These are phyloP conservation scores for Symbiotaphrina buchneri DNA, from an alignment of 495 filamentous ascomycete species.

Conservation along the genomic window DNA sequence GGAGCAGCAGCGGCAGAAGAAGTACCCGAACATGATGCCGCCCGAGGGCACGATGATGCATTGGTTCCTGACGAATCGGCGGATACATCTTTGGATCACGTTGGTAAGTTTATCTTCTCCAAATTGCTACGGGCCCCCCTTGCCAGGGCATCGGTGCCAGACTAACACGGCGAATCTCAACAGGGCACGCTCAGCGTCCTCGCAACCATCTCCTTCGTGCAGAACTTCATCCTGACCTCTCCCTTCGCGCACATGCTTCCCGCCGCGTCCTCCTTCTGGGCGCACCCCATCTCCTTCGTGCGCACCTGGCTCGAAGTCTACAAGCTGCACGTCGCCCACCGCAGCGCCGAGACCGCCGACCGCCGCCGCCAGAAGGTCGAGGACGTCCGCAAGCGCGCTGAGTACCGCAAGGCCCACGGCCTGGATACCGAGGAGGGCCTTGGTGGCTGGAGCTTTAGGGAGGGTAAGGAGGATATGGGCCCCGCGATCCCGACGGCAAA, in stretches of 20 bases:
- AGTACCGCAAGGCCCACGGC: slow-evolving; percentile 69
- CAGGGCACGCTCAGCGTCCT: slow-evolving; percentile 46
- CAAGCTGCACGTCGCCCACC: slow-evolving; percentile 42
- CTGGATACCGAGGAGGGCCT: slow-evolving; percentile 29
- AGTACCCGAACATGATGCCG: slow-evolving; percentile 70
- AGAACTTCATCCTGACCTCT: slow-evolving; percentile 46
- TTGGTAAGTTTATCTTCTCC: slow-evolving; percentile 27
- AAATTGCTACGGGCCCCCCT: not conserved
- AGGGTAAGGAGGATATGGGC: slow-evolving; percentile 13
- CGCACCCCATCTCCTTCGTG: slow-evolving; percentile 37
- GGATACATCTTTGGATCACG: slow-evolving; percentile 57
- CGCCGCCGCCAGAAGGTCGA: slow-evolving; percentile 42
- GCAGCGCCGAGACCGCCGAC: slow-evolving; percentile 35
- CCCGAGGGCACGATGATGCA: slow-evolving; percentile 49
- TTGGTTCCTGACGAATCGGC: slow-evolving; percentile 48
- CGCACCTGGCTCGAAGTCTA: slow-evolving; percentile 37
- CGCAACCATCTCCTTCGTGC: slow-evolving; percentile 39
- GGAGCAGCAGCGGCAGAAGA: slow-evolving; percentile 31
- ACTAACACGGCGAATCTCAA: not conserved
- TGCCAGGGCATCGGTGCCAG: not conserved
- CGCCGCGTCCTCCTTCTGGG: slow-evolving; percentile 28
- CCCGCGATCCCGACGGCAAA: slow-evolving; percentile 8
- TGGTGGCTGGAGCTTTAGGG: slow-evolving; percentile 19
- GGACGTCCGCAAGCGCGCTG: slow-evolving; percentile 55
- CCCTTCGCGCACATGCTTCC: slow-evolving; percentile 55